phyloP scores from a whole-genome alignment of 139 green algal genomes.

The Spirogloea muscicola region DNA sequence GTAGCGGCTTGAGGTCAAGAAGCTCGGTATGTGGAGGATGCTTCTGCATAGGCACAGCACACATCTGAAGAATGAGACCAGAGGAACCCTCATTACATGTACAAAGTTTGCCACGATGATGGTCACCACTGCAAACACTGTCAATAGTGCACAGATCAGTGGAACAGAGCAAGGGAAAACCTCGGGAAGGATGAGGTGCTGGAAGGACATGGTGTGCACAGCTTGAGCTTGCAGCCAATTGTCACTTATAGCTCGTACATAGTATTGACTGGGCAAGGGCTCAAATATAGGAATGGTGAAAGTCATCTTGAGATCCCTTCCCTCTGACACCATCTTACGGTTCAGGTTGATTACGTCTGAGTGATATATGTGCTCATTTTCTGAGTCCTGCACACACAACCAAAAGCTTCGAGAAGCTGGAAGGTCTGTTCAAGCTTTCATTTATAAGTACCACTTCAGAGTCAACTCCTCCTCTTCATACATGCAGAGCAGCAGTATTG shows the following conservation, averaged over 20 bases:
- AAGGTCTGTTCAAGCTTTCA: conserved; percentile 18
- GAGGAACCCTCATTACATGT: neutral
- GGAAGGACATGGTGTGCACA: conserved; percentile 50
- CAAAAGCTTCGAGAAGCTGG: too few relatives aligned
- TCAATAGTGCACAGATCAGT: neutral
- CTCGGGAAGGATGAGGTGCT: conserved; percentile 56
- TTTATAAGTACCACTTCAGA: neutral
- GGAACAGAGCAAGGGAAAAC: conserved; percentile 19
- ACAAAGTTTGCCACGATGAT: conserved; percentile 3
- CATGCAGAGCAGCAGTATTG: neutral
- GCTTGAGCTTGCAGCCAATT: conserved; percentile 65
- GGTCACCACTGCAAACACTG: neutral
- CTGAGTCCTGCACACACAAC: too few relatives aligned
- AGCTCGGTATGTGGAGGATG: conserved; percentile 72
- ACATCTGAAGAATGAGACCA: neutral
- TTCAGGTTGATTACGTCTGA: conserved; percentile 81
- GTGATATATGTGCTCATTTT: conserved; percentile 97
- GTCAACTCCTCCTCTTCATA: neutral
- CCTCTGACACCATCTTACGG: conserved; percentile 64
- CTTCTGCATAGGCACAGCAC: conserved; percentile 3
- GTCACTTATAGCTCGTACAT: conserved; percentile 72
- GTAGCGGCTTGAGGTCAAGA: conserved; percentile 89
- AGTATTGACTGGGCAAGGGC: conserved; percentile 80
- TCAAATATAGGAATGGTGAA: conserved; percentile 97
- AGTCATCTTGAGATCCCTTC: conserved; percentile 53